Conservation (phyloP, 352 stramenopile species). For the Pilasporangium apinafurcum region DNA sequence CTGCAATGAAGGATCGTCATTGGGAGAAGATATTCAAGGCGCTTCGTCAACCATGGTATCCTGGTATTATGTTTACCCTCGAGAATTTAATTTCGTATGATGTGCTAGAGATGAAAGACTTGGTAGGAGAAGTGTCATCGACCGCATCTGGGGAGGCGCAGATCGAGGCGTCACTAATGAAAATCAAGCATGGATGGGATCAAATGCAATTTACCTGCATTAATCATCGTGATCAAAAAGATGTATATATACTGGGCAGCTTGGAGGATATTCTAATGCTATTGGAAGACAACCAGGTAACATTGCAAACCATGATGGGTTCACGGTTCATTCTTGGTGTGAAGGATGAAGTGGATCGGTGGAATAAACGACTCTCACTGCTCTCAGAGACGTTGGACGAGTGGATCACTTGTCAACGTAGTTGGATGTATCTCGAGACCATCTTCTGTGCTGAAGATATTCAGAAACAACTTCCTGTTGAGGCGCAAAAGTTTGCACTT, state of each 20-base stretch:
- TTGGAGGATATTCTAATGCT: conserved; percentile 88
- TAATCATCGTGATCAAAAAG: conserved; percentile 77
- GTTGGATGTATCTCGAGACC: conserved; percentile 88
- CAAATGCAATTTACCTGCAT: conserved; percentile 81
- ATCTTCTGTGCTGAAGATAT: conserved; percentile 88
- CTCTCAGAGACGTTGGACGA: conserved; percentile 81
- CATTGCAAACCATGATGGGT: conserved; percentile 91
- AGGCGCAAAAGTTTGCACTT: conserved; percentile 80
- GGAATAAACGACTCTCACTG: conserved; percentile 84
- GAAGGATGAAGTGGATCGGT: conserved; percentile 87
- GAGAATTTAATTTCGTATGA: conserved; percentile 86
- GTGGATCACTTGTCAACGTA: conserved; percentile 79
- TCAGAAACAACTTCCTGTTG: conserved; percentile 81
- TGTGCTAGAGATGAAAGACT: conserved; percentile 84
- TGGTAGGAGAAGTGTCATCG: conserved; percentile 80
- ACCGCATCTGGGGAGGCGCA: conserved; percentile 86
- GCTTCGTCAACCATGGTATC: conserved; percentile 83
- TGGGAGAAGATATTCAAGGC: conserved; percentile 94
- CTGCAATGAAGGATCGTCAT: conserved; percentile 91
- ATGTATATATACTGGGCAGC: conserved; percentile 88
- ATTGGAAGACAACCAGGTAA: conserved; percentile 90
- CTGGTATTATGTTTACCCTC: conserved; percentile 84
- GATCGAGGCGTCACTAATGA: conserved; percentile 84
- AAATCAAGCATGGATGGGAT: conserved; percentile 88
- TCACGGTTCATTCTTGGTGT: conserved; percentile 89